Evolutionary conservation across 1,284 basidiomycete genomes (phyloP), one percentile per base, ranked within the genome.

Genomic region (Spongiforma sp.): DNA sequence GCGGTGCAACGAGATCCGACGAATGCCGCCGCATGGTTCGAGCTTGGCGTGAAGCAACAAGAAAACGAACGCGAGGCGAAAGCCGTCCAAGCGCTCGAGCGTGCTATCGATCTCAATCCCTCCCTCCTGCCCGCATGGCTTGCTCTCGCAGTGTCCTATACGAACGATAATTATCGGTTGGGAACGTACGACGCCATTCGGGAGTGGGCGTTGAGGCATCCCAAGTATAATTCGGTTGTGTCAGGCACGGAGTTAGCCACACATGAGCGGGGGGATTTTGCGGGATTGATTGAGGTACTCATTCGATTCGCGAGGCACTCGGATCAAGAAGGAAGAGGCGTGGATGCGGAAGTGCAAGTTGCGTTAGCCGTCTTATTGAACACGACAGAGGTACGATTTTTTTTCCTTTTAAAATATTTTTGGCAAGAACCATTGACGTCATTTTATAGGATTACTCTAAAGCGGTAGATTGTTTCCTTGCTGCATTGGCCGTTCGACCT

Each of bases 41-140:
- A 93, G 64, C 89, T 99, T 54, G 97, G 98, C 32, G 90, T 99
- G 55, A 97, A 95, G 79, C 98, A 99, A 76, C 97, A 99, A 79
- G 97, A 98, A 79, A 98, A 98, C 77, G 97, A 99, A 78, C 89
- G 96, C 28, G 97, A 99, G 79, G 85, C 88, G 28, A 91, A 95
- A 71, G 98, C 97, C 8, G 88, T 99, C 59, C 85, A 90, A 56
- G 98, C 97, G 1, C 84, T 99, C 30, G 84, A 86, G 48, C 90
- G 90, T 65, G 92, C 96, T 3, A 82, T 95, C 55, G 88, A 93
- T 69, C 85, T 99, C 26, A 92, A 98, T 68, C 89, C 93, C 3
- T 76, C 84, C 2, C 86, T 91, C 70, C 82, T 94, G 9, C 87
- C 90, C 1, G 88, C 96, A 1, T 97, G 95, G 90, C 88, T 99